These are phyloP conservation scores for Knufia fluminis DNA, from an alignment of 2,329 filamentous ascomycete genomes.

Conservation along the genomic window DNA sequence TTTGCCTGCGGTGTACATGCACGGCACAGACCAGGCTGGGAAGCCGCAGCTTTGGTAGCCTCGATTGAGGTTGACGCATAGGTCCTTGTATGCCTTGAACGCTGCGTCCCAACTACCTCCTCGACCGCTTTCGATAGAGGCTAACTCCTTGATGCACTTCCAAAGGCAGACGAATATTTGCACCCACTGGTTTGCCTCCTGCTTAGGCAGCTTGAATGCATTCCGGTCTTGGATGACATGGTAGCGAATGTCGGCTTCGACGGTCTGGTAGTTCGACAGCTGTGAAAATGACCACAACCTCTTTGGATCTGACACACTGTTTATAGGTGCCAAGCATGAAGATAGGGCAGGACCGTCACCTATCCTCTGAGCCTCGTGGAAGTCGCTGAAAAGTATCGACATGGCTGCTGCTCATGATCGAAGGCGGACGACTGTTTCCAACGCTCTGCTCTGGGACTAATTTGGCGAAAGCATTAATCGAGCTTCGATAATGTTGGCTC, in stretches of 20 bases:
- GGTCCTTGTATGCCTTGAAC: slow-evolving; percentile 81
- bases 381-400: slow-evolving; percentile 65
- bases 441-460: no score
- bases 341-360: slow-evolving; percentile 66
- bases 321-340: slow-evolving; percentile 62
- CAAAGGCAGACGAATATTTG: slow-evolving; percentile 79
- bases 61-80: slow-evolving; percentile 66
- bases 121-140: slow-evolving; percentile 52
- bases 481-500: no score
- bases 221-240: slow-evolving; percentile 56
- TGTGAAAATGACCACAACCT: slow-evolving; percentile 62
- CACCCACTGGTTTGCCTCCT: slow-evolving; percentile 71
- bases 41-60: slow-evolving; percentile 71
- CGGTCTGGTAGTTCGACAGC: slow-evolving; percentile 57
- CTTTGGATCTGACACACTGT: slow-evolving; percentile 52
- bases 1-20: slow-evolving; percentile 77
- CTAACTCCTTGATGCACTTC: slow-evolving; percentile 67
- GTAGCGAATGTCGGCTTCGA: slow-evolving; percentile 62
- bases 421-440: no score
- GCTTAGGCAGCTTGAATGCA: slow-evolving; percentile 47
- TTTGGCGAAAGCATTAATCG: no score
- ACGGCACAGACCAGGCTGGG: slow-evolving; percentile 85
- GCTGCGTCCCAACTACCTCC: slow-evolving; percentile 65
- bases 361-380: slow-evolving; percentile 56
- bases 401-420: slow-evolving; percentile 36